Base-by-base conservation (phyloP, 1,284 basidiomycete genomes). In the Sanghuangporus weigelae region DNA sequence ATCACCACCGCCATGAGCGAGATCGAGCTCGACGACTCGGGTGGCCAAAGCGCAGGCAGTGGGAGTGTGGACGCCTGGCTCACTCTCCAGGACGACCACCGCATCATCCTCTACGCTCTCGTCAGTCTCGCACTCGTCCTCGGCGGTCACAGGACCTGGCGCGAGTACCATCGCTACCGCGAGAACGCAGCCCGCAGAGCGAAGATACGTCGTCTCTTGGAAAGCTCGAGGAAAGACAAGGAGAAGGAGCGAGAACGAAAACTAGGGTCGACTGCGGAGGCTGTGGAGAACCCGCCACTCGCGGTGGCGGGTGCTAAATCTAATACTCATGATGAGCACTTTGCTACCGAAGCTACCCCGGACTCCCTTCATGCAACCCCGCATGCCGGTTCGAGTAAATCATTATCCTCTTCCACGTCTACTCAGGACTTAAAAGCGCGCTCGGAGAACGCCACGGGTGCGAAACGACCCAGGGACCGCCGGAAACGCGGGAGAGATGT, bases 401-500 rank as follows among this genome's bases (percentile, higher is more conserved):
- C 53, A 8, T n/a, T 54, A 12, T 35, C 36, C 8, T 35, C 53
- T 10, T 54, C n/a, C 1, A 7, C 53, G 53, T 54, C 53, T 14
- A 35, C 36, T 14, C 31, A 35, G 6, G 53, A 54, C 53, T 16
- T 38, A 4, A 54, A 38, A 19, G 36, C 31, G 23, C 26, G 53
- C 26, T 10, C 23, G 8, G 53, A 54, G 36, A 54, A 31, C 36
- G 53, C 46, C 16, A 54, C 35, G 16, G 36, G 14, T 19, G 5
- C 54, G 19, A 65, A 66, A 16, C 57, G 65, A 11, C 53, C 65
- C 2, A 63, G 59, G 53, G 65, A 66, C 23, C 57, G 65, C n/a
- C 65, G 65, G 39, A 63, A 57, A 42, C 61, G 65, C 1, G 65
- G 65, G 3, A 48, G 65, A 35, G 65, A 66, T n/a, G 57, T 66